Conservation (phyloP, 1,284 basidiomycete genomes). For the Tetrapyrgos nigripes region DNA sequence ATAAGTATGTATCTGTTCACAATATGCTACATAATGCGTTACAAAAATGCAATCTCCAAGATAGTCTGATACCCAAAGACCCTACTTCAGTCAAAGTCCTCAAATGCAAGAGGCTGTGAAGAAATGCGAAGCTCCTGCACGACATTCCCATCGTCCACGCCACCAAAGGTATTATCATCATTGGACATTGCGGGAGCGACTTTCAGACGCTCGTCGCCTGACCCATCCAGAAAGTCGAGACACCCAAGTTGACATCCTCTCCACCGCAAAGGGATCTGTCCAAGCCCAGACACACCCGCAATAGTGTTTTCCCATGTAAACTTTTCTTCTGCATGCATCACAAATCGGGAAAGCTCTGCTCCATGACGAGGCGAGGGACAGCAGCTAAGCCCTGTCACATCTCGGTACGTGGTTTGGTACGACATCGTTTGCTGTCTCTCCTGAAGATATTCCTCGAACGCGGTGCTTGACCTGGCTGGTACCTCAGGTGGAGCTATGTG, state of each 20-base stretch:
- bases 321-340: conserved; percentile 64
- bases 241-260: conserved; percentile 69
- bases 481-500: neutral
- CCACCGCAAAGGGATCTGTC: conserved; percentile 70
- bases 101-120: neutral
- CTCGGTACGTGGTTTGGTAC: conserved; percentile 18
- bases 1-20: neutral
- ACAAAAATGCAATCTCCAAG: neutral
- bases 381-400: conserved; percentile 45
- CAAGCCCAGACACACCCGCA: conserved; percentile 54
- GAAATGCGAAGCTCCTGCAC: conserved; percentile 1
- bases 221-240: conserved; percentile 59
- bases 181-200: neutral
- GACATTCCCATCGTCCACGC: conserved; percentile 8
- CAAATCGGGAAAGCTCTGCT: conserved; percentile 47
- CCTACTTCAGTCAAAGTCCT: conserved; percentile 7
- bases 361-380: conserved; percentile 63
- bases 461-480: neutral
- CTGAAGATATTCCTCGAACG: neutral
- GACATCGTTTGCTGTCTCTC: conserved; percentile 18
- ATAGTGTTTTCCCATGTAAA: conserved; percentile 68
- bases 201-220: conserved; percentile 13
- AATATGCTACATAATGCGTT: too few species aligned
- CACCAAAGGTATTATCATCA: conserved; percentile 10
- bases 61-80: too few species aligned